Conservation (phyloP, 345 rosid genomes). For the Eucalyptus polybractea region DNA sequence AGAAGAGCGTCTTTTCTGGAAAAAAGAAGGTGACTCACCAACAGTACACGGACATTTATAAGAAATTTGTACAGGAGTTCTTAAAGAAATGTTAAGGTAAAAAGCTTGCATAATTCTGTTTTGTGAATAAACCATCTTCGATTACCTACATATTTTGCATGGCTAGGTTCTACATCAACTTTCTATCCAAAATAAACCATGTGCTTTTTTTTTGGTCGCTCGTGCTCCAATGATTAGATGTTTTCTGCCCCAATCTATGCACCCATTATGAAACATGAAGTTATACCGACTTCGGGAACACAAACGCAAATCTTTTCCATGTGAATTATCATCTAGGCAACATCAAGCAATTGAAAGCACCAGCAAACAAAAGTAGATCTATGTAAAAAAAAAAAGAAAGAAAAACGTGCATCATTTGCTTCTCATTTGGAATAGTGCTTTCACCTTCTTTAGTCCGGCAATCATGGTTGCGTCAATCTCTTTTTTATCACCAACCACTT, state of each 20-base stretch:
- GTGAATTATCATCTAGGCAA: neutral
- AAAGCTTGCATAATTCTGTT: neutral
- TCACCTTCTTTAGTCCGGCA: conserved; percentile 78
- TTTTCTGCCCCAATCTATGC: neutral
- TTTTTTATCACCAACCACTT: conserved; percentile 36
- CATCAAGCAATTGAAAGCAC: neutral
- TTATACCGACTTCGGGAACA: neutral
- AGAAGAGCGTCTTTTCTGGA: neutral
- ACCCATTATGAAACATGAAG: neutral
- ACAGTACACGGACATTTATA: neutral
- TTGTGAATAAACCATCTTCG: neutral
- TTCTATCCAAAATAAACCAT: neutral
- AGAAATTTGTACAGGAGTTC: neutral
- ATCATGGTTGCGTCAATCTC: conserved; percentile 39
- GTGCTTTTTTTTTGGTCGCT: neutral
- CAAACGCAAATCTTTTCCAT: neutral
- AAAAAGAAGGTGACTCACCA: neutral
- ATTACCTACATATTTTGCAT: neutral
- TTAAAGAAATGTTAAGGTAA: neutral
- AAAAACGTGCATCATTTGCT: neutral
- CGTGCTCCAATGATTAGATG: neutral
- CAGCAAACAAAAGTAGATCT: neutral
- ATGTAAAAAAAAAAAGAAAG: neutral
- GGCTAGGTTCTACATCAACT: neutral
- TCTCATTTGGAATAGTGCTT: neutral